Percentiles rank a stretch among this genome's conserved stretches.
These are phyloP conservation scores for Lachancea sp. DNA, from an alignment of 805 yeast species.

Conservation along the genomic window DNA sequence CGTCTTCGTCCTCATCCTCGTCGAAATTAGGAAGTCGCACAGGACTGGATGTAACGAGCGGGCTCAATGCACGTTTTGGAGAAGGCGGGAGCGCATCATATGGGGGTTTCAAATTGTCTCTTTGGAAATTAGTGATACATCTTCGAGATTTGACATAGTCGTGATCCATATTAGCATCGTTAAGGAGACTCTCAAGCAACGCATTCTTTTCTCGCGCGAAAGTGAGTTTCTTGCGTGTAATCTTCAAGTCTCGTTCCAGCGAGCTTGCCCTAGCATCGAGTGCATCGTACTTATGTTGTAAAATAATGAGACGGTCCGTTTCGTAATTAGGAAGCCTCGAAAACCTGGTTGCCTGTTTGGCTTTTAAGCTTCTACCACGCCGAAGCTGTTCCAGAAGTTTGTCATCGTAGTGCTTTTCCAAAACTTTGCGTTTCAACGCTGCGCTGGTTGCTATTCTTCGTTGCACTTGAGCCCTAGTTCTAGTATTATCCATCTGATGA, in stretches of 20 bases:
- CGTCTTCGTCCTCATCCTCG: not conserved
- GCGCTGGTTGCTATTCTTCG: constrained; percentile 23
- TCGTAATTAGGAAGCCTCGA: constrained; percentile 4
- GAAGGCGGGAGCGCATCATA: constrained; percentile 29
- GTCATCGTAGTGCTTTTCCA: constrained; percentile 27
- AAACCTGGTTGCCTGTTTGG: not conserved
- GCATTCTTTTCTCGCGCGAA: constrained; percentile 30
- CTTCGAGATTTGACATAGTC: constrained; percentile 31
- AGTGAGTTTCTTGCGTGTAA: constrained; percentile 22
- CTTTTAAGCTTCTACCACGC: constrained; percentile 15
- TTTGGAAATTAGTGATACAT: constrained; percentile 29
- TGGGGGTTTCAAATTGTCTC: constrained; percentile 27
- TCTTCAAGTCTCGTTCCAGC: constrained; percentile 16
- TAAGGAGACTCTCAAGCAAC: constrained; percentile 26
- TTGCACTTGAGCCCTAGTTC: constrained; percentile 8
- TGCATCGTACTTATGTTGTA: constrained; percentile 15
- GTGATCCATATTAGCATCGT: constrained; percentile 31
- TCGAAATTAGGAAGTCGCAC: constrained; percentile 12
- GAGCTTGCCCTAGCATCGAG: constrained; percentile 13
- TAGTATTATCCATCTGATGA: not conserved
- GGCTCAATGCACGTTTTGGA: constrained; percentile 23
- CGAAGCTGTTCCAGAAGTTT: constrained; percentile 22
- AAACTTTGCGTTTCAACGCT: constrained; percentile 25
- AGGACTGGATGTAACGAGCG: constrained; percentile 33
- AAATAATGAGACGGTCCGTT: constrained; percentile 18